phyloP scores from a whole-genome alignment of 108 stramenopile species.

The Chaetoceros muelleri region DNA sequence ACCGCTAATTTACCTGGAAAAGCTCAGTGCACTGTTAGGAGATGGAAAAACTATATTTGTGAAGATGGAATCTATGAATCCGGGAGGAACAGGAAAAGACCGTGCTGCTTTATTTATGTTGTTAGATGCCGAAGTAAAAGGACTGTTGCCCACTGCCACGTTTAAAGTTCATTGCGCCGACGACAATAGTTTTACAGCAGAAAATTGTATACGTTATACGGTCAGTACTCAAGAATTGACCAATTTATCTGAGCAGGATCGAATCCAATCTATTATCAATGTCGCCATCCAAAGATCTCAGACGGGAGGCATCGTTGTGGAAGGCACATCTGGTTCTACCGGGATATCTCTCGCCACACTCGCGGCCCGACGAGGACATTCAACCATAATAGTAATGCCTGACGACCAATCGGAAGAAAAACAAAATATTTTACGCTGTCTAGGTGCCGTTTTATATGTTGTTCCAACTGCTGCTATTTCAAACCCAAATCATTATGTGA shows the following conservation, averaged over 20 bases:
- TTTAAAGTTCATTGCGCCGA: too few species aligned
- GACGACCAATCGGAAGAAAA: conserved; percentile 94
- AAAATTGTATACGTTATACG: not conserved
- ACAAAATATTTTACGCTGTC: conserved; percentile 37
- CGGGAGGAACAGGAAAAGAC: conserved; percentile 91
- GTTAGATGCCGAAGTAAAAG: conserved; percentile 46
- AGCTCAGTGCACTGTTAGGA: conserved; percentile 19
- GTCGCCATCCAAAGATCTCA: conserved; percentile 27
- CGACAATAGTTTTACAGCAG: too few species aligned
- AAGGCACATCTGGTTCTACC: conserved; percentile 95
- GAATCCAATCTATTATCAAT: not conserved
- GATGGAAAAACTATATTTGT: conserved; percentile 47
- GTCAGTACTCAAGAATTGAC: conserved; percentile 5
- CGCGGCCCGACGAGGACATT: conserved; percentile 73
- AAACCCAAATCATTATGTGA: conserved; percentile 93
- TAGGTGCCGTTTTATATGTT: conserved; percentile 78
- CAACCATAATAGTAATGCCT: conserved; percentile 84
- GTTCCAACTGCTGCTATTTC: conserved; percentile 82
- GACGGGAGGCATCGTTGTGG: conserved; percentile 82
- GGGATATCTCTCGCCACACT: conserved; percentile 87
- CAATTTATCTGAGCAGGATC: conserved; percentile 7
- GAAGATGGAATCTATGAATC: conserved; percentile 79
- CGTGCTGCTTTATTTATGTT: conserved; percentile 85
- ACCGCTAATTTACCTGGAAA: conserved; percentile 23
- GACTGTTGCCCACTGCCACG: conserved; percentile 39